phyloP scores from a whole-genome alignment of 345 rosid genomes.

The Stellera chamaejasme region DNA sequence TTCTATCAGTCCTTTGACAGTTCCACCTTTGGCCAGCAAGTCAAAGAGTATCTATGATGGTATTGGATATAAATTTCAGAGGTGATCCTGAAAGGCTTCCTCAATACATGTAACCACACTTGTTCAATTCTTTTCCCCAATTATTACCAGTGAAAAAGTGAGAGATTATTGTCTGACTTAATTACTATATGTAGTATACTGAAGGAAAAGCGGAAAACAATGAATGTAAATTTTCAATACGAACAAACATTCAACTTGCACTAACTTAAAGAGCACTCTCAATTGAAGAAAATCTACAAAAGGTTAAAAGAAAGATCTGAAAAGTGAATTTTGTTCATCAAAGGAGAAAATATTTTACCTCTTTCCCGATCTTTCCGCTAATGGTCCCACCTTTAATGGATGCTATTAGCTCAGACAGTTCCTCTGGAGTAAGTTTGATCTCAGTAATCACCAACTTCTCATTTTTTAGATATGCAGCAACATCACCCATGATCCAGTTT shows the following conservation, averaged over 20 bases:
- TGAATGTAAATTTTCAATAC: too few relatives aligned
- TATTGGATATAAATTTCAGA: not conserved
- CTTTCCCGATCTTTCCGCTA: slow-evolving; percentile 92
- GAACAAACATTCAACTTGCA: not conserved
- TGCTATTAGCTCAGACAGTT: slow-evolving; percentile 82
- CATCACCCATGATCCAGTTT: slow-evolving; percentile 94
- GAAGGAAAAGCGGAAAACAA: not conserved
- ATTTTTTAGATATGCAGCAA: slow-evolving; percentile 83
- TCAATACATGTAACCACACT: too few relatives aligned
- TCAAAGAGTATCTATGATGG: slow-evolving; percentile 63
- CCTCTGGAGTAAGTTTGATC: slow-evolving; percentile 63
- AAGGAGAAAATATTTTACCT: slow-evolving; percentile 32
- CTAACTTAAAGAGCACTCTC: slow-evolving; percentile 2
- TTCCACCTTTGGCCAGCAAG: slow-evolving; percentile 89
- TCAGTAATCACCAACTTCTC: slow-evolving; percentile 66
- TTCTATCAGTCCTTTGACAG: slow-evolving; percentile 72
- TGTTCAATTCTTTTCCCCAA: too few relatives aligned
- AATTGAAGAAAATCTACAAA: not conserved
- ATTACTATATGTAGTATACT: too few relatives aligned
- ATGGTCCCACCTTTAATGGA: slow-evolving; percentile 79
- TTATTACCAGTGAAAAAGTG: too few relatives aligned
- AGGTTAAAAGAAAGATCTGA: not conserved
- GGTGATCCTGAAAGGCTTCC: too few relatives aligned
- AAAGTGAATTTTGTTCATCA: not conserved
- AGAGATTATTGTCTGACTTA: too few relatives aligned